A percentile compares a stretch with the other conserved stretches of the same genome.
phyloP scores from a whole-genome alignment of 1,139 yeast species.

The Kurtzmaniella quercitrusa region DNA sequence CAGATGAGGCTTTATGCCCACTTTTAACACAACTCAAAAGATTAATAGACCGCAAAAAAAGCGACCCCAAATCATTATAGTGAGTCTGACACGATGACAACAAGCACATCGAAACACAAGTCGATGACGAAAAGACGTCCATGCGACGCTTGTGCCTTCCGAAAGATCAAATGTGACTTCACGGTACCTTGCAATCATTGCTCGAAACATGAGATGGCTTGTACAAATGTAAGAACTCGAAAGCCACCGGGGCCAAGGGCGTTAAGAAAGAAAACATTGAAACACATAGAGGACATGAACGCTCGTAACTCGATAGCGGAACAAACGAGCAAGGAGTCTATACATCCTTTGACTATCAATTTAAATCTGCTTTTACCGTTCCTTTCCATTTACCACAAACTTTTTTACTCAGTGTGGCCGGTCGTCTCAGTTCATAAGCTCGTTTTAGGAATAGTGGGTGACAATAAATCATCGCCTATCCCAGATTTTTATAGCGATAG shows the following conservation, averaged over 20 bases:
- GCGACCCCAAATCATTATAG: too few relatives aligned
- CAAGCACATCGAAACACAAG: too few relatives aligned
- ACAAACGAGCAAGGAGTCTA: neutral
- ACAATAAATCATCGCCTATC: neutral
- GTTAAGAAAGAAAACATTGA: conserved; percentile 20
- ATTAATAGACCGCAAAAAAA: neutral
- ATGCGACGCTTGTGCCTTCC: conserved; percentile 38
- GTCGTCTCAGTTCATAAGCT: conserved; percentile 17
- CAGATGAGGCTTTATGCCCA: too few relatives aligned
- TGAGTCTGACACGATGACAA: too few relatives aligned
- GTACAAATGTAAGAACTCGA: conserved; percentile 33
- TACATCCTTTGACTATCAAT: conserved; percentile 1
- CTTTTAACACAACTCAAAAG: too few relatives aligned
- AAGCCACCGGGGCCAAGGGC: conserved; percentile 39
- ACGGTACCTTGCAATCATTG: conserved; percentile 33
- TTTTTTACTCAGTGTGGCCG: conserved; percentile 31
- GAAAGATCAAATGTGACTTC: conserved; percentile 37
- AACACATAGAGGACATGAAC: neutral
- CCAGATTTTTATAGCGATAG: neutral
- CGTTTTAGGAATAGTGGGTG: neutral
- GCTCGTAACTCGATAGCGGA: neutral
- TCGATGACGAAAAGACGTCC: conserved; percentile 15
- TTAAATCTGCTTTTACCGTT: conserved; percentile 14
- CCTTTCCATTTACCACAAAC: conserved; percentile 24
- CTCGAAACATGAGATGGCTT: conserved; percentile 28